These are phyloP conservation scores for Penicillium ochrochloron DNA, from an alignment of 495 filamentous ascomycete species.

Conservation along the genomic window DNA sequence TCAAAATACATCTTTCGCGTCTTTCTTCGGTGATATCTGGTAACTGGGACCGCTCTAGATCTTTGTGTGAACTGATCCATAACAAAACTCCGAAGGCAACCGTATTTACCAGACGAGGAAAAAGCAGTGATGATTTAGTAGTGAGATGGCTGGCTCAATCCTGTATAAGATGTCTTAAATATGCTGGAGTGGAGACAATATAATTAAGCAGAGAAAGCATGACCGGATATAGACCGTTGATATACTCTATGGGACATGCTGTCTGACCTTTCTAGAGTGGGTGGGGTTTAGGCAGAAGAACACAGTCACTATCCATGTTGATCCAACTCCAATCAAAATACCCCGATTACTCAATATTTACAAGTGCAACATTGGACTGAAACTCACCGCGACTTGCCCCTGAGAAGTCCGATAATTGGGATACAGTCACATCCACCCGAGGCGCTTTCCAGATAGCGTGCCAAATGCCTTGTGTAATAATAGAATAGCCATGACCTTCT, in stretches of 20 bases:
- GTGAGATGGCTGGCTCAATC: not conserved
- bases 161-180: not conserved
- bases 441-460: conserved; percentile 37
- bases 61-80: not conserved
- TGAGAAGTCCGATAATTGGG: conserved; percentile 24
- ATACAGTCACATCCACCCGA: conserved; percentile 26
- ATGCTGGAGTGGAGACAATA: not conserved
- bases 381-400: conserved; percentile 30
- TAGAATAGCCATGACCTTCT: conserved; percentile 32
- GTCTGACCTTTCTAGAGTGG: not conserved
- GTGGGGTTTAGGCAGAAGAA: not conserved
- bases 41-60: not conserved
- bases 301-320: not conserved
- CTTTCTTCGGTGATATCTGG: conserved; percentile 4
- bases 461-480: conserved; percentile 39
- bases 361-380: conserved; percentile 24
- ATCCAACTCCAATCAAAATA: not conserved
- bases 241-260: not conserved
- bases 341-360: conserved; percentile 20
- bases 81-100: not conserved
- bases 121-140: not conserved
- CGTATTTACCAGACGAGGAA: not conserved
- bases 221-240: not conserved
- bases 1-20: conserved; percentile 31
- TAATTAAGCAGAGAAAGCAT: not conserved